Evolutionary conservation across 1,284 basidiomycete genomes (phyloP).

Genomic region (Taiwanofungus camphoratus): DNA sequence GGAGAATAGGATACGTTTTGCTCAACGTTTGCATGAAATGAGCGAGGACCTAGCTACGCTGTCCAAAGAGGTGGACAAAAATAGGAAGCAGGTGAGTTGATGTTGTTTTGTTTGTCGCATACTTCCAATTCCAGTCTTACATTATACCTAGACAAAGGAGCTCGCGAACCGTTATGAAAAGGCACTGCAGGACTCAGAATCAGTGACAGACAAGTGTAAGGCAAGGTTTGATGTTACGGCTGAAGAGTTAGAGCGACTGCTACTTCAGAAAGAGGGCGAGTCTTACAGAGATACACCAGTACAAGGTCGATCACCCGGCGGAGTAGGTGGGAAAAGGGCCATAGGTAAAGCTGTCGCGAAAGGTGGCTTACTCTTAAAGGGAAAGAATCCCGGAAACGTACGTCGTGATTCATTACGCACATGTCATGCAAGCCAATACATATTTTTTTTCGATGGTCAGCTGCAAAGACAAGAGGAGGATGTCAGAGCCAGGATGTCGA

Average conservation of each 20-base stretch:
- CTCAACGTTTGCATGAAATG: slow-evolving; percentile 89
- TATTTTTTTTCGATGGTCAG: slow-evolving; percentile 33
- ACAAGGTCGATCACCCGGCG: slow-evolving; percentile 48
- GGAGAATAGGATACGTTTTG: slow-evolving; percentile 83
- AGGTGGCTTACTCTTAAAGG: slow-evolving; percentile 86
- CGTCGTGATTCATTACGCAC: background rate
- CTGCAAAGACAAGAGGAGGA: slow-evolving; percentile 95
- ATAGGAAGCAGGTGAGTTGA: slow-evolving; percentile 73
- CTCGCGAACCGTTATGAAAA: slow-evolving; percentile 84
- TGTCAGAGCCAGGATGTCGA: slow-evolving; percentile 78
- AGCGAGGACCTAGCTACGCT: slow-evolving; percentile 87
- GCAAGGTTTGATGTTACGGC: slow-evolving; percentile 82
- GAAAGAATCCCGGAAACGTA: slow-evolving; percentile 89
- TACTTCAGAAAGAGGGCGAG: slow-evolving; percentile 94
- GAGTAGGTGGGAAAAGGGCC: slow-evolving; percentile 65
- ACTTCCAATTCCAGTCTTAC: slow-evolving; percentile 3
- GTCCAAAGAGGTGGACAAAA: slow-evolving; percentile 91
- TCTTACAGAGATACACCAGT: slow-evolving; percentile 75
- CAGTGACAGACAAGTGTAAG: slow-evolving; percentile 86
- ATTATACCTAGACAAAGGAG: slow-evolving; percentile 70
- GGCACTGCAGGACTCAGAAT: slow-evolving; percentile 85
- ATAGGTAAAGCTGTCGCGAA: slow-evolving; percentile 89
- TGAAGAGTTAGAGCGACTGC: slow-evolving; percentile 92
- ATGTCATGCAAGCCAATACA: background rate
- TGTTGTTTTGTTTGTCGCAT: background rate